Evolutionary conservation across 805 yeast species (phyloP).

Genomic region (Cyberlindnera misumaiensis): DNA sequence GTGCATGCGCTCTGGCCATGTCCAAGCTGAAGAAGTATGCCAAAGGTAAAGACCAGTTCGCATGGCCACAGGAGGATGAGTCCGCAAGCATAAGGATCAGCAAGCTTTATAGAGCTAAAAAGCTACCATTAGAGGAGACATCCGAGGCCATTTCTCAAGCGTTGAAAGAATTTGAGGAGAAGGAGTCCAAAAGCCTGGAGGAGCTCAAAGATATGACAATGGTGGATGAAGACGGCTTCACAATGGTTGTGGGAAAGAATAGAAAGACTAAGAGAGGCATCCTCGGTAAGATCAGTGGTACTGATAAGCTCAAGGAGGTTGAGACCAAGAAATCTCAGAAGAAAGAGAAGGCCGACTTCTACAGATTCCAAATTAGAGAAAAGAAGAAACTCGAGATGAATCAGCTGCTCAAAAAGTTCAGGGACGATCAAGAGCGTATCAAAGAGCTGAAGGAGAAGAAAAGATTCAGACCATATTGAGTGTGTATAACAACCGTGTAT

Average conservation of each 20-base stretch:
- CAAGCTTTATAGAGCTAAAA: slow-evolving; percentile 30
- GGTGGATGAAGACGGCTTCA: slow-evolving; percentile 93
- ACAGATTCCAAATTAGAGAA: slow-evolving; percentile 93
- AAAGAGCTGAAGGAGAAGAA: slow-evolving; percentile 71
- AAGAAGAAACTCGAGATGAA: slow-evolving; percentile 89
- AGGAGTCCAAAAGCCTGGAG: slow-evolving; percentile 58
- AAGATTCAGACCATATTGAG: slow-evolving; percentile 76
- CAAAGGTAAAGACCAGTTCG: slow-evolving; percentile 29
- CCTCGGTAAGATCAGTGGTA: slow-evolving; percentile 44
- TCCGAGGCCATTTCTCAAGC: slow-evolving; percentile 52
- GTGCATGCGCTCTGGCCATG: slow-evolving; percentile 59
- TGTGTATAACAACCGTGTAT: background rate
- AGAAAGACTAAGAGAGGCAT: slow-evolving; percentile 75
- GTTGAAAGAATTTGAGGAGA: slow-evolving; percentile 59
- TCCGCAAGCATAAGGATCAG: slow-evolving; percentile 37
- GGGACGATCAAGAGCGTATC: slow-evolving; percentile 84
- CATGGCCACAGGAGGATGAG: slow-evolving; percentile 25
- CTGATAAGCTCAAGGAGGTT: slow-evolving; percentile 27
- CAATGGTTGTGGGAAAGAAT: slow-evolving; percentile 81
- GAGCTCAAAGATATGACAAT: slow-evolving; percentile 47
- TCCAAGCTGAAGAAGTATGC: slow-evolving; percentile 47
- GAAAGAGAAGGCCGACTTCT: slow-evolving; percentile 84
- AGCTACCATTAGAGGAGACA: slow-evolving; percentile 39
- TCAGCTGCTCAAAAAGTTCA: slow-evolving; percentile 74
- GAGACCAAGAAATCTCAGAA: slow-evolving; percentile 47